Percentiles rank a stretch among this genome's conserved stretches.
Evolutionary conservation across 768 basidiomycete genomes (phyloP).

Genomic region (Macrolepiota fuliginosa): DNA sequence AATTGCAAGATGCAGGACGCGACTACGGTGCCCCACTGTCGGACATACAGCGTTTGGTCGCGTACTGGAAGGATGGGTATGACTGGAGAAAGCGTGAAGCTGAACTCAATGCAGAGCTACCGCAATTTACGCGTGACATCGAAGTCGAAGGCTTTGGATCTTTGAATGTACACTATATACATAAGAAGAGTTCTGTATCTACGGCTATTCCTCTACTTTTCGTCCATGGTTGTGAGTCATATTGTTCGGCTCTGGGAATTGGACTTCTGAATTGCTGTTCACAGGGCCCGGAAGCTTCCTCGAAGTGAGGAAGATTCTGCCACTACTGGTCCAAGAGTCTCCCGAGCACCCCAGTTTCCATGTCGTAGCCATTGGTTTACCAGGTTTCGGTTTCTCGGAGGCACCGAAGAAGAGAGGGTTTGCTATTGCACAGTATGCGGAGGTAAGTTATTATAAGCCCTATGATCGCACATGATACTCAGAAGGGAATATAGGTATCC

Average conservation of each 20-base stretch:
- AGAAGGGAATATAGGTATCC: slow-evolving; percentile 27
- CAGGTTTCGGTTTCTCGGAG: slow-evolving; percentile 62
- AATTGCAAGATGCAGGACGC: slow-evolving; percentile 29
- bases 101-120: slow-evolving; percentile 44
- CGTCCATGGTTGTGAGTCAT: slow-evolving; percentile 47
- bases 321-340: slow-evolving; percentile 43
- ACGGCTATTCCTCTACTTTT: slow-evolving; percentile 42
- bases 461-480: not conserved
- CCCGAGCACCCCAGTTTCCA: slow-evolving; percentile 54
- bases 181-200: slow-evolving; percentile 40
- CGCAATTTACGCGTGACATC: slow-evolving; percentile 55
- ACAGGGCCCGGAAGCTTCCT: slow-evolving; percentile 60
- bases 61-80: slow-evolving; percentile 46
- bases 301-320: slow-evolving; percentile 57
- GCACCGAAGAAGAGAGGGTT: slow-evolving; percentile 53
- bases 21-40: slow-evolving; percentile 48
- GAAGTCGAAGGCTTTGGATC: slow-evolving; percentile 41
- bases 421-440: slow-evolving; percentile 43
- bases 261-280: not conserved
- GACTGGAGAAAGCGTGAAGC: slow-evolving; percentile 54
- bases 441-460: slow-evolving; percentile 30
- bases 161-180: slow-evolving; percentile 53
- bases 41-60: slow-evolving; percentile 42
- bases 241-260: not conserved
- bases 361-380: slow-evolving; percentile 59